Evolutionary conservation across 1,139 yeast species (phyloP).

Genomic region (Candida glucosophila): DNA sequence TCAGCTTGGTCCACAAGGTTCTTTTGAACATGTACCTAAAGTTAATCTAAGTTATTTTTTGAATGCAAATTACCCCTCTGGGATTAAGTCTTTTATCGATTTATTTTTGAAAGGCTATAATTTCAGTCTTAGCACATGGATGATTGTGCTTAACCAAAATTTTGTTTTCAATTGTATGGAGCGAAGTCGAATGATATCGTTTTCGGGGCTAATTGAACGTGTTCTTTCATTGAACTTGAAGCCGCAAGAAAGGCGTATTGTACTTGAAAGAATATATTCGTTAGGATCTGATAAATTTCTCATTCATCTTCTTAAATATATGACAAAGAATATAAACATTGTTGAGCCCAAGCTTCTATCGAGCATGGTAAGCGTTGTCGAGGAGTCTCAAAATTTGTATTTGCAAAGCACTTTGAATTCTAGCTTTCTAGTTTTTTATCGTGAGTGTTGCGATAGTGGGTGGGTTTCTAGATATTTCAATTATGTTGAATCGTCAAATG

Average conservation of each 20-base stretch:
- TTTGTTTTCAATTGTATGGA: slow-evolving; percentile 17
- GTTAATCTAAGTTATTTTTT: slow-evolving; percentile 22
- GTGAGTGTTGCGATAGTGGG: slow-evolving; percentile 5
- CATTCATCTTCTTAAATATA: slow-evolving; percentile 14
- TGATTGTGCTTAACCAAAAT: slow-evolving; percentile 20
- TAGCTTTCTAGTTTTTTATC: slow-evolving; percentile 8
- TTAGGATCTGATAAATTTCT: slow-evolving; percentile 22
- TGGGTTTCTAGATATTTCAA: slow-evolving; percentile 15
- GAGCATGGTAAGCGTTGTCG: slow-evolving; percentile 8
- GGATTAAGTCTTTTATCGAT: slow-evolving; percentile 19
- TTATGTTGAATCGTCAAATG: no score
- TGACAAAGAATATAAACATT: slow-evolving; percentile 6
- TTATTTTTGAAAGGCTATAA: slow-evolving; percentile 20
- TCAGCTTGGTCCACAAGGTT: no score
- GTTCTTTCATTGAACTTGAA: slow-evolving; percentile 15
- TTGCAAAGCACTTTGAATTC: slow-evolving; percentile 10
- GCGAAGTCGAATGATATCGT: slow-evolving; percentile 10
- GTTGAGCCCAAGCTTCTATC: slow-evolving; percentile 8
- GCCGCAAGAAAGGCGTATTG: slow-evolving; percentile 7
- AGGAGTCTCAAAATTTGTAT: slow-evolving; percentile 13
- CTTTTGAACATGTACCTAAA: slow-evolving; percentile 10
- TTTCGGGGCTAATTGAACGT: slow-evolving; percentile 18
- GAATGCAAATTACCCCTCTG: slow-evolving; percentile 21
- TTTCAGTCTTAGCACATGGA: slow-evolving; percentile 27
- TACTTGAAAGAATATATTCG: slow-evolving; percentile 14